Percentiles rank a stretch among this genome's conserved stretches.
These are phyloP conservation scores for Tylopilus orsonianus DNA, from an alignment of 1,284 basidiomycete species.

Conservation along the genomic window DNA sequence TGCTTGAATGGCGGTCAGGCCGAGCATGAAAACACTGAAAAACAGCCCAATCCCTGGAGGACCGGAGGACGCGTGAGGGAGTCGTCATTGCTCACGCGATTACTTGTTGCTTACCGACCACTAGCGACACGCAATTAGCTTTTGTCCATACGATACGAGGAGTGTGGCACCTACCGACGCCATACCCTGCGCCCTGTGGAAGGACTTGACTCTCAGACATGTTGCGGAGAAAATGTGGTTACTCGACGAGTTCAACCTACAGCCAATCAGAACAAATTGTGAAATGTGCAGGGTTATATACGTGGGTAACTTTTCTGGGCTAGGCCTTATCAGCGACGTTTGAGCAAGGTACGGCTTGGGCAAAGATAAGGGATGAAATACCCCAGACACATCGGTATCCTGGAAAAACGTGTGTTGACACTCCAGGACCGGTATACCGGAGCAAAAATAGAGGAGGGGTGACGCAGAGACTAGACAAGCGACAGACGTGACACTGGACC, in stretches of 20 bases:
- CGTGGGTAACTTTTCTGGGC: neutral
- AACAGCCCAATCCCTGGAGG: slow-evolving; percentile 75
- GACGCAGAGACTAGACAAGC: too few species aligned
- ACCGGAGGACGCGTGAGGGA: neutral
- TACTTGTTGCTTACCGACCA: slow-evolving; percentile 43
- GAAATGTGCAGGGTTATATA: slow-evolving; percentile 13
- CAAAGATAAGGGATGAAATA: slow-evolving; percentile 21
- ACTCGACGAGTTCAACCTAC: slow-evolving; percentile 3
- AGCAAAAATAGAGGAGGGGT: neutral
- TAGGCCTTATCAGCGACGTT: slow-evolving; percentile 21
- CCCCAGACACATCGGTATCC: neutral
- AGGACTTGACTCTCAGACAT: slow-evolving; percentile 41
- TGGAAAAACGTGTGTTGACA: neutral
- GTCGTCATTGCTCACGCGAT: neutral
- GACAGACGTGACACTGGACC: too few species aligned
- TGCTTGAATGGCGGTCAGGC: slow-evolving; percentile 65
- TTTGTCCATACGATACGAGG: neutral
- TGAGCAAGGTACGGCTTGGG: neutral
- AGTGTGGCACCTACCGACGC: slow-evolving; percentile 60
- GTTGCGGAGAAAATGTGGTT: neutral
- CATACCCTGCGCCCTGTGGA: slow-evolving; percentile 77
- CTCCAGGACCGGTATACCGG: neutral
- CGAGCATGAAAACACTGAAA: slow-evolving; percentile 78
- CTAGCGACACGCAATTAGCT: slow-evolving; percentile 26
- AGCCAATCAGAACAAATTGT: neutral